Percentiles rank a stretch among this genome's conserved stretches.
Evolutionary conservation across 495 filamentous ascomycete species (phyloP).

Genomic region (Melanomma pulvis-pyrius): DNA sequence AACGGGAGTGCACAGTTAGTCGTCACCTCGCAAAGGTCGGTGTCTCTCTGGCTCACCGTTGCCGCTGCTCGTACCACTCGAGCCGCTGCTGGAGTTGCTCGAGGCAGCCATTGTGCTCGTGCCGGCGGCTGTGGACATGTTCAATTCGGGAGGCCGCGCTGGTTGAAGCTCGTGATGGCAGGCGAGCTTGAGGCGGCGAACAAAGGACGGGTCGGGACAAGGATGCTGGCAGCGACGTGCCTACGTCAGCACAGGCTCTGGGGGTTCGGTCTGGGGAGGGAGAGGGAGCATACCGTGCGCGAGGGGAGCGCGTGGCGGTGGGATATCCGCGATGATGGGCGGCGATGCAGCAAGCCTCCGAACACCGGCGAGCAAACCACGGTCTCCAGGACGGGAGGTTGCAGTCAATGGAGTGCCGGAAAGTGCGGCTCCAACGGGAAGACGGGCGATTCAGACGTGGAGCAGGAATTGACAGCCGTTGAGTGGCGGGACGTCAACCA

Average conservation of each 20-base stretch:
- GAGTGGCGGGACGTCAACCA: conserved; percentile 9
- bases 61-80: conserved; percentile 24
- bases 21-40: neutral
- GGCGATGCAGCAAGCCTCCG: conserved; percentile 22
- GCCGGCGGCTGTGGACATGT: conserved; percentile 27
- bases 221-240: conserved; percentile 15
- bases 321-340: neutral
- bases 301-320: neutral
- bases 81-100: conserved; percentile 30
- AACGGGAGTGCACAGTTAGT: conserved; percentile 22
- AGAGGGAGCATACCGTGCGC: conserved; percentile 23
- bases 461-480: conserved; percentile 13
- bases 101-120: conserved; percentile 28
- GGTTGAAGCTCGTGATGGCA: conserved; percentile 8
- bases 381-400: conserved; percentile 18
- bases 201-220: conserved; percentile 32
- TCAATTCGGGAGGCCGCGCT: conserved; percentile 8
- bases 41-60: conserved; percentile 28
- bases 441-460: conserved; percentile 6
- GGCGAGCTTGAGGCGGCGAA: conserved; percentile 27
- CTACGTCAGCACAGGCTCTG: conserved; percentile 25
- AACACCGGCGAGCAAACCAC: conserved; percentile 31
- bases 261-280: neutral
- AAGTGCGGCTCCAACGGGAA: neutral
- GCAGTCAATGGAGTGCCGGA: conserved; percentile 17